Conservation (phyloP, 2,329 filamentous ascomycete genomes). For the Hypocrella siamensis region DNA sequence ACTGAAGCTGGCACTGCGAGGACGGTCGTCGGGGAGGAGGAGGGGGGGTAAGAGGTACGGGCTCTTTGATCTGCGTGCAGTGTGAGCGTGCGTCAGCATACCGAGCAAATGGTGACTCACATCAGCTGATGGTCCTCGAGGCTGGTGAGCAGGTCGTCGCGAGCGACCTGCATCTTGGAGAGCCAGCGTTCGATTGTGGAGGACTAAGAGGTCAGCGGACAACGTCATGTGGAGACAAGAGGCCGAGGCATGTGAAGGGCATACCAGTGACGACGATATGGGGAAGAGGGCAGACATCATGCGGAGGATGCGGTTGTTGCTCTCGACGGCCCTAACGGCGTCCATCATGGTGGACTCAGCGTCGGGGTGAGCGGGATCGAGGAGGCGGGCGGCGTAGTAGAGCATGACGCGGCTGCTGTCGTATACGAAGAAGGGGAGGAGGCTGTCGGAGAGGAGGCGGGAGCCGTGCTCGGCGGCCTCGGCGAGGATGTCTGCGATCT, state of each 20-base stretch:
- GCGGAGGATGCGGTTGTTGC: conserved; percentile 19
- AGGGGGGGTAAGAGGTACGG: too few species aligned
- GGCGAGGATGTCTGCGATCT: conserved; percentile 21
- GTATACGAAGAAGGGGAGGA: conserved; percentile 29
- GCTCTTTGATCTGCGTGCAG: too few species aligned
- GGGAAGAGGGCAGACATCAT: conserved; percentile 23
- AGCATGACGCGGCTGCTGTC: conserved; percentile 31
- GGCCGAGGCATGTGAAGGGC: conserved; percentile 3
- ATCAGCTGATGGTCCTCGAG: conserved; percentile 8
- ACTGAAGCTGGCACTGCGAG: too few species aligned
- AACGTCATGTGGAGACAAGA: conserved; percentile 18
- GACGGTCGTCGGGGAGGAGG: too few species aligned
- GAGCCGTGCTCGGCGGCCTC: conserved; percentile 24
- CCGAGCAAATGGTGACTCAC: conserved; percentile 3
- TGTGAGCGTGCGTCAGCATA: too few species aligned
- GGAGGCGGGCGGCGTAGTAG: conserved; percentile 28
- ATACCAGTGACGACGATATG: conserved; percentile 21
- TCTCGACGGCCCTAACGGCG: conserved; percentile 23
- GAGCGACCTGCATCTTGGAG: conserved; percentile 16
- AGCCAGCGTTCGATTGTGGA: conserved; percentile 23
- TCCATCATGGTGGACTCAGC: conserved; percentile 19
- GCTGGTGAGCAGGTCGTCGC: conserved; percentile 8
- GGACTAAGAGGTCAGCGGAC: conserved; percentile 11
- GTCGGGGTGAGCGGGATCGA: conserved; percentile 19
- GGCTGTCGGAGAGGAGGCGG: conserved; percentile 24